phyloP scores from a whole-genome alignment of 257 asterid genomes.

The Thymus quinquecostatus region DNA sequence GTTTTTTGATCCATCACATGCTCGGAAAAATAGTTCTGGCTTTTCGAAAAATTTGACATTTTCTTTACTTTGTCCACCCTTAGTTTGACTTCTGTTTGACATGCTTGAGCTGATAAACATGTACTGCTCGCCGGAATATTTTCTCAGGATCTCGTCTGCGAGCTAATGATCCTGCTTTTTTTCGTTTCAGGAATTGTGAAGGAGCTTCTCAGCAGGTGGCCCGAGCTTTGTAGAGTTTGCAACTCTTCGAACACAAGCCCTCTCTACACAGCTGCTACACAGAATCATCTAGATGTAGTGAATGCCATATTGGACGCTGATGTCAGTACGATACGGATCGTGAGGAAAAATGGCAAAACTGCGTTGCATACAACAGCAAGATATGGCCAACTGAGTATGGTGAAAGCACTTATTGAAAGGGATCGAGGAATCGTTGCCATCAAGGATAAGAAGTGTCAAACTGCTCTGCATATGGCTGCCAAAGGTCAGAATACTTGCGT shows the following conservation, averaged over 20 bases:
- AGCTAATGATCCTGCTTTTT: conserved; percentile 10
- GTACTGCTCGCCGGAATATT: background rate
- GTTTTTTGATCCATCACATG: background rate
- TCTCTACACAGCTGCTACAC: conserved; percentile 84
- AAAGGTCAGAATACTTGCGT: conserved; percentile 83
- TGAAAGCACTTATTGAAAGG: conserved; percentile 67
- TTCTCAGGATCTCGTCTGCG: conserved; percentile 1
- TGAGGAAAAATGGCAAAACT: conserved; percentile 92
- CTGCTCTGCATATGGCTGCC: conserved; percentile 98
- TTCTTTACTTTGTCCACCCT: background rate
- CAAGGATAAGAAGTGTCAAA: conserved; percentile 96
- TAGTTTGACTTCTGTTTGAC: background rate
- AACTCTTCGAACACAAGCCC: conserved; percentile 94
- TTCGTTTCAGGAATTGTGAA: conserved; percentile 63
- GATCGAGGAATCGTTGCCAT: conserved; percentile 76
- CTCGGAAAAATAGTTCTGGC: background rate
- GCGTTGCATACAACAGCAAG: conserved; percentile 91
- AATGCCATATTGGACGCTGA: conserved; percentile 90
- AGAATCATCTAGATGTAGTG: conserved; percentile 73
- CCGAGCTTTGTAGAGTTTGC: conserved; percentile 91
- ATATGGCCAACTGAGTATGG: conserved; percentile 71
- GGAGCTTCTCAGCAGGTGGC: conserved; percentile 73
- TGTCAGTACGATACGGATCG: conserved; percentile 58
- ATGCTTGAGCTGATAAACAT: background rate
- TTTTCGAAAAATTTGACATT: background rate